Percentiles rank a stretch among this genome's conserved stretches.
phyloP scores from a whole-genome alignment of 1,284 basidiomycete species.

The Bjerkandera adusta region DNA sequence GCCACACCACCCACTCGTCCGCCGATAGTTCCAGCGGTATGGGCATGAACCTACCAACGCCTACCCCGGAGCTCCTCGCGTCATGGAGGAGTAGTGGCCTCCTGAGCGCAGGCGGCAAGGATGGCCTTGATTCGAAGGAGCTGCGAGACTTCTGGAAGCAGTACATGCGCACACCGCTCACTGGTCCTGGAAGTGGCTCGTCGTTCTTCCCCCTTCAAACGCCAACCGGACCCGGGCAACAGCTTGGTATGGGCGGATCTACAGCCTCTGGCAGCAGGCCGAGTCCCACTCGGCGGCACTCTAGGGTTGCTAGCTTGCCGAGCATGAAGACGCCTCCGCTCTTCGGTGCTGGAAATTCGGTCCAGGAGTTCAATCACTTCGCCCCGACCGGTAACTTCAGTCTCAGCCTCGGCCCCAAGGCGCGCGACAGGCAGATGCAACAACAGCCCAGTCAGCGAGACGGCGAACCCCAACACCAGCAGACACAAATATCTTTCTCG shows the following conservation, averaged over 20 bases:
- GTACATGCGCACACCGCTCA: conserved; percentile 70
- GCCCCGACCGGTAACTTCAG: conserved; percentile 8
- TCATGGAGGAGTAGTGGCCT: conserved; percentile 25
- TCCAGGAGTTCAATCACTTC: conserved; percentile 15
- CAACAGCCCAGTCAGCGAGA: conserved; percentile 7
- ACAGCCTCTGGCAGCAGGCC: conserved; percentile 15
- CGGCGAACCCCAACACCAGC: conserved; percentile 20
- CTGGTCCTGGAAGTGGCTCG: conserved; percentile 36
- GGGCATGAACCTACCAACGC: conserved; percentile 21
- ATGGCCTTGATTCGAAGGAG: conserved; percentile 50
- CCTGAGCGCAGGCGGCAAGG: conserved; percentile 29
- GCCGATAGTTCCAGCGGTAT: not conserved
- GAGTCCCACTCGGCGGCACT: conserved; percentile 36
- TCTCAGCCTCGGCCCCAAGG: conserved; percentile 10
- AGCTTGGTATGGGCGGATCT: conserved; percentile 17
- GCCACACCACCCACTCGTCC: conserved; percentile 14
- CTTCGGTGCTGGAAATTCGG: conserved; percentile 8
- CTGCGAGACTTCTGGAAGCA: conserved; percentile 72
- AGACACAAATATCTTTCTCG: conserved; percentile 17
- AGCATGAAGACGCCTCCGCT: conserved; percentile 58
- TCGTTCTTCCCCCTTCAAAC: conserved; percentile 24
- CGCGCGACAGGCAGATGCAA: conserved; percentile 11
- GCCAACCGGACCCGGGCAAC: conserved; percentile 27
- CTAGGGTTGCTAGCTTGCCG: conserved; percentile 62
- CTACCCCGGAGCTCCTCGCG: conserved; percentile 25